Conservation (phyloP, 106 monocot genomes). For the Acorus calamus region DNA sequence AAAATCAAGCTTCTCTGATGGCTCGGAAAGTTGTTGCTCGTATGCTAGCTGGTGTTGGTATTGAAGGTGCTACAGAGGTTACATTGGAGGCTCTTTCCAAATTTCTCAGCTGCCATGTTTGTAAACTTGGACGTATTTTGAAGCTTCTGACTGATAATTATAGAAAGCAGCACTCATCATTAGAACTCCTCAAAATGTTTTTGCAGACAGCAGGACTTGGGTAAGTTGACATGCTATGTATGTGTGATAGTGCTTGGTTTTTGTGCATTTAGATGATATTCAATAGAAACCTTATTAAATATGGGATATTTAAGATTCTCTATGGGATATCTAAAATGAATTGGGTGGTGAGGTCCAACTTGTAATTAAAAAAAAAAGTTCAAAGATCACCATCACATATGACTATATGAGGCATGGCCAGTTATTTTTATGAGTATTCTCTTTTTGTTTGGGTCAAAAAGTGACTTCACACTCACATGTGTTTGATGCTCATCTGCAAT, state of each 20-base stretch:
- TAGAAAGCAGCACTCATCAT: slow-evolving; percentile 60
- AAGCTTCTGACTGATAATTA: slow-evolving; percentile 83
- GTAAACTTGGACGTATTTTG: slow-evolving; percentile 62
- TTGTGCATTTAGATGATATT: background rate
- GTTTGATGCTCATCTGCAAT: too few species aligned
- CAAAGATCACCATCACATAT: too few species aligned
- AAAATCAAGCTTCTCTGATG: slow-evolving; percentile 60
- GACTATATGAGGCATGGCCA: too few species aligned
- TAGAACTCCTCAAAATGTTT: slow-evolving; percentile 93
- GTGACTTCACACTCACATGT: too few species aligned
- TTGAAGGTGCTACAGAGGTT: slow-evolving; percentile 58
- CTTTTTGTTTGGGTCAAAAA: too few species aligned
- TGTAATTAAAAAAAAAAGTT: too few species aligned
- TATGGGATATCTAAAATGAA: too few species aligned
- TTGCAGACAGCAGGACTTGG: slow-evolving; percentile 49
- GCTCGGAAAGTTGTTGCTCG: slow-evolving; percentile 47
- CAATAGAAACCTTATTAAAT: background rate
- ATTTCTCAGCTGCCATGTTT: slow-evolving; percentile 43
- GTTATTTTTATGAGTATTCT: too few species aligned
- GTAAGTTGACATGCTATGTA: slow-evolving; percentile 22
- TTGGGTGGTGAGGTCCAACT: too few species aligned
- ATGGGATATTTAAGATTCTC: too few species aligned
- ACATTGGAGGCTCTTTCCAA: slow-evolving; percentile 66
- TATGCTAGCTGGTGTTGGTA: slow-evolving; percentile 34
- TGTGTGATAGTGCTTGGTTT: background rate